These are phyloP conservation scores for Linanthus parryae DNA, from an alignment of 148 eudicot genomes.

Conservation along the genomic window DNA sequence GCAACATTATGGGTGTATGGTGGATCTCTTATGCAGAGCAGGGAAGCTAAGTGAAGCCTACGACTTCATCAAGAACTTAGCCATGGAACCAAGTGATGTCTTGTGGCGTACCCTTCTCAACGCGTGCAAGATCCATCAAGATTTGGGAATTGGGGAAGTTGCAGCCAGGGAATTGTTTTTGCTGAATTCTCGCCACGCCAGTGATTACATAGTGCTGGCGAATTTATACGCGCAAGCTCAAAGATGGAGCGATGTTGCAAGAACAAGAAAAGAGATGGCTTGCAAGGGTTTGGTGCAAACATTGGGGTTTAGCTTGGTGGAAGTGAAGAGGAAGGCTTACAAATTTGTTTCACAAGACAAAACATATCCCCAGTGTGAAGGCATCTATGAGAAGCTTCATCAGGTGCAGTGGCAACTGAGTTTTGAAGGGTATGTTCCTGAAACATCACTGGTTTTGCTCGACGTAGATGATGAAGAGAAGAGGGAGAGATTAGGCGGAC, in stretches of 20 bases:
- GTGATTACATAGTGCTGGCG: constrained; percentile 26
- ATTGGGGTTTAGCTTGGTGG: constrained; percentile 26
- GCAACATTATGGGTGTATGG: constrained; percentile 68
- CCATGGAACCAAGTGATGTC: constrained; percentile 24
- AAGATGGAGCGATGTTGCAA: constrained; percentile 22
- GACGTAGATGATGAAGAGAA: neutral
- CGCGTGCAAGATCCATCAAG: constrained; percentile 56
- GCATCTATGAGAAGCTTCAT: constrained; percentile 19
- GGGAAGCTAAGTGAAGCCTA: constrained; percentile 33
- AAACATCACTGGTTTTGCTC: neutral
- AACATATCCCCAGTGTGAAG: constrained; percentile 14
- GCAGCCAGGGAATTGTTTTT: constrained; percentile 24
- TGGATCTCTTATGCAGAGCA: constrained; percentile 44
- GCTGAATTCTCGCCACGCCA: constrained; percentile 18
- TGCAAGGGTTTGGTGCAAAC: constrained; percentile 16
- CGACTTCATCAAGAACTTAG: constrained; percentile 27
- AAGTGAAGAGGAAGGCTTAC: constrained; percentile 18
- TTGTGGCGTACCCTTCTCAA: constrained; percentile 46
- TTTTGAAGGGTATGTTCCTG: constrained; percentile 24
- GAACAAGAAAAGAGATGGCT: constrained; percentile 19
- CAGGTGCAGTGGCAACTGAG: constrained; percentile 14
- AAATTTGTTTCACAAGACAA: constrained; percentile 21
- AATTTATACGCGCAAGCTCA: constrained; percentile 29
- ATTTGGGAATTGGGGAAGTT: constrained; percentile 38
- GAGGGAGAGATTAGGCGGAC: neutral